These are phyloP conservation scores for Volutella citrinella DNA, from an alignment of 2,329 filamentous ascomycete genomes.

Conservation along the genomic window DNA sequence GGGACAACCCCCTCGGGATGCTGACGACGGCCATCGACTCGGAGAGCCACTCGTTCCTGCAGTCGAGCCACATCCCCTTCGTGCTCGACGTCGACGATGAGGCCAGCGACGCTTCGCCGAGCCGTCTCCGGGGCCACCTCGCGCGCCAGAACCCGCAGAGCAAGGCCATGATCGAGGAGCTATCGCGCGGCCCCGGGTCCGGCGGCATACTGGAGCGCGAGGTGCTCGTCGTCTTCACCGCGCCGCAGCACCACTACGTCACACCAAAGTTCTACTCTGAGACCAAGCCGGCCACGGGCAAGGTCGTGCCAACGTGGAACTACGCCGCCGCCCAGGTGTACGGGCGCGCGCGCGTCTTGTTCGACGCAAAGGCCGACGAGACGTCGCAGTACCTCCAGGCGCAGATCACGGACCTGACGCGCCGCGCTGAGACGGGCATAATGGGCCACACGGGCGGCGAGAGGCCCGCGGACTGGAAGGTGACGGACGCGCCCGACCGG, in stretches of 20 bases:
- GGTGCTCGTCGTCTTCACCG: conserved; percentile 60
- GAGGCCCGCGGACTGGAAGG: conserved; percentile 44
- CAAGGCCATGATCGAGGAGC: conserved; percentile 54
- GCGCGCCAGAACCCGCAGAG: conserved; percentile 61
- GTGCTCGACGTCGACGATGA: conserved; percentile 49
- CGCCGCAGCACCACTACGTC: conserved; percentile 56
- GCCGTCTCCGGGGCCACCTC: conserved; percentile 55
- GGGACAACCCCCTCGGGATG: conserved; percentile 58
- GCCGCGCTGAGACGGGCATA: conserved; percentile 46
- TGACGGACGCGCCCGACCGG: conserved; percentile 51
- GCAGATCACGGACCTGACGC: conserved; percentile 51
- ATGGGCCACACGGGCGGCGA: conserved; percentile 50
- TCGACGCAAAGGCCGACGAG: conserved; percentile 42
- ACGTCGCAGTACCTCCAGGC: conserved; percentile 42
- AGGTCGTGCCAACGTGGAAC: conserved; percentile 68
- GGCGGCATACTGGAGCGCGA: conserved; percentile 42
- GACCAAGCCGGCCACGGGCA: conserved; percentile 59
- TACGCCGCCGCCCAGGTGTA: conserved; percentile 63
- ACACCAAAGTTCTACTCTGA: conserved; percentile 64
- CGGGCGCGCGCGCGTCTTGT: conserved; percentile 52
- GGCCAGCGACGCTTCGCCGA: conserved; percentile 34
- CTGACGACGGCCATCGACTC: conserved; percentile 64
- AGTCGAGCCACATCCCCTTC: conserved; percentile 65
- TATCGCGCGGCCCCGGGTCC: conserved; percentile 1
- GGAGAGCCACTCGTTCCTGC: too few relatives aligned